phyloP scores from a whole-genome alignment of 2,329 filamentous ascomycete species.

The Neopestalotiopsis clavispora region DNA sequence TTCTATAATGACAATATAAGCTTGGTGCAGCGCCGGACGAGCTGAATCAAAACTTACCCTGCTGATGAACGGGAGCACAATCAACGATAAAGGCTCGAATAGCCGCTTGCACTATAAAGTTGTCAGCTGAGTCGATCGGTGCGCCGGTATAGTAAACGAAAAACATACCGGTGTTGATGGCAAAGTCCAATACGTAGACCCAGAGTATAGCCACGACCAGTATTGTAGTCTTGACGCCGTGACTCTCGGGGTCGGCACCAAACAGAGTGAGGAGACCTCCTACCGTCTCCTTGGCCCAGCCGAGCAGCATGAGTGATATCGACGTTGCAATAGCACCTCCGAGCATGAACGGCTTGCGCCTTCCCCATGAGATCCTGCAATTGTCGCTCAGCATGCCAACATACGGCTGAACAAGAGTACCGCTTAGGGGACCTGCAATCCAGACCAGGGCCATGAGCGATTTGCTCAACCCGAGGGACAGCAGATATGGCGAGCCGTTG shows the following conservation, averaged over 20 bases:
- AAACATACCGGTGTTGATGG: constrained; percentile 83
- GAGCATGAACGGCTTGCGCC: constrained; percentile 82
- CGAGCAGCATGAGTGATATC: constrained; percentile 69
- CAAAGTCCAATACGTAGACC: constrained; percentile 90
- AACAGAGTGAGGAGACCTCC: constrained; percentile 71
- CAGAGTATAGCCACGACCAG: constrained; percentile 83
- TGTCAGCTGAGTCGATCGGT: background rate
- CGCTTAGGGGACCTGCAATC: constrained; percentile 82
- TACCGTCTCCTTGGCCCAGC: constrained; percentile 77
- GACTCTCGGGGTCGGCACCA: constrained; percentile 69
- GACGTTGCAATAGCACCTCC: constrained; percentile 71
- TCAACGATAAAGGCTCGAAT: constrained; percentile 94
- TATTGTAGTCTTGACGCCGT: constrained; percentile 66
- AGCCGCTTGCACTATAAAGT: constrained; percentile 75
- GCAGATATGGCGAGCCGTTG: constrained; percentile 84
- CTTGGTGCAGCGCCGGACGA: background rate
- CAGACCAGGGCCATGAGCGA: constrained; percentile 82
- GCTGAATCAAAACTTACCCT: constrained; percentile 48
- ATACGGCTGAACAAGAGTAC: constrained; percentile 81
- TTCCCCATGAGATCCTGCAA: constrained; percentile 76
- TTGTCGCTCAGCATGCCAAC: constrained; percentile 82
- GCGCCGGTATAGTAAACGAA: background rate
- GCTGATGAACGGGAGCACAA: constrained; percentile 88
- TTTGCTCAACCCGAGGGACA: constrained; percentile 83
- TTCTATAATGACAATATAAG: constrained; percentile 51